A percentile compares a stretch with the other conserved stretches of the same genome.
These are phyloP conservation scores for Metroxylon sagu DNA, from an alignment of 176 grass and related monocot genomes.

Conservation along the genomic window DNA sequence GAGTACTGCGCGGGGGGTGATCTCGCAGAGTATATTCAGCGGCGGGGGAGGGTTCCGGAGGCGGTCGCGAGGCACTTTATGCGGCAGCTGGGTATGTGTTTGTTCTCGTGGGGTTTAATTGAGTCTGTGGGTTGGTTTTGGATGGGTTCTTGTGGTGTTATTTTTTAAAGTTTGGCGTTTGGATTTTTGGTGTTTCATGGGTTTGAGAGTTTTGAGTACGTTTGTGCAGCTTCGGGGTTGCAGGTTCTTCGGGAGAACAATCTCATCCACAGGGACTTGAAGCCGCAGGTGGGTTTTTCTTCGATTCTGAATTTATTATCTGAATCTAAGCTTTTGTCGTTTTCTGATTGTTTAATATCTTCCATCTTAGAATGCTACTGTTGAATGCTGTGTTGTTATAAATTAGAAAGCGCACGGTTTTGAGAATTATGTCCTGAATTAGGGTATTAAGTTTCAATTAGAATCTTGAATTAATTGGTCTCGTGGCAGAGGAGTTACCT, in stretches of 20 bases:
- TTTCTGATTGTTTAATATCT: too few relatives aligned
- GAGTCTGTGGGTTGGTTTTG: background rate
- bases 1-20: constrained; percentile 69
- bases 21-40: constrained; percentile 26
- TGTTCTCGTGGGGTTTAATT: background rate
- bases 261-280: constrained; percentile 72
- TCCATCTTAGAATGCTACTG: too few relatives aligned
- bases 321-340: too few relatives aligned
- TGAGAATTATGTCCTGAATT: too few relatives aligned
- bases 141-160: background rate
- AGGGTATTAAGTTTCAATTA: too few relatives aligned
- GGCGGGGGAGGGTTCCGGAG: constrained; percentile 33
- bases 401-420: too few relatives aligned
- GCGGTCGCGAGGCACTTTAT: constrained; percentile 34
- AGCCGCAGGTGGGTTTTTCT: constrained; percentile 43
- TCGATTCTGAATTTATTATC: too few relatives aligned
- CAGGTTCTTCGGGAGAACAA: constrained; percentile 34
- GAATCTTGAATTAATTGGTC: too few relatives aligned
- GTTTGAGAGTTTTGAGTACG: background rate
- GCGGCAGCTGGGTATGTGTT: constrained; percentile 41
- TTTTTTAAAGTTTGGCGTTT: background rate
- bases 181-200: background rate
- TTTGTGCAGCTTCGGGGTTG: constrained; percentile 42
- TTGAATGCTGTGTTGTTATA: too few relatives aligned
- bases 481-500: too few relatives aligned